Base-by-base conservation (phyloP, 352 stramenopile genomes). In the Phytophthora lateralis region DNA sequence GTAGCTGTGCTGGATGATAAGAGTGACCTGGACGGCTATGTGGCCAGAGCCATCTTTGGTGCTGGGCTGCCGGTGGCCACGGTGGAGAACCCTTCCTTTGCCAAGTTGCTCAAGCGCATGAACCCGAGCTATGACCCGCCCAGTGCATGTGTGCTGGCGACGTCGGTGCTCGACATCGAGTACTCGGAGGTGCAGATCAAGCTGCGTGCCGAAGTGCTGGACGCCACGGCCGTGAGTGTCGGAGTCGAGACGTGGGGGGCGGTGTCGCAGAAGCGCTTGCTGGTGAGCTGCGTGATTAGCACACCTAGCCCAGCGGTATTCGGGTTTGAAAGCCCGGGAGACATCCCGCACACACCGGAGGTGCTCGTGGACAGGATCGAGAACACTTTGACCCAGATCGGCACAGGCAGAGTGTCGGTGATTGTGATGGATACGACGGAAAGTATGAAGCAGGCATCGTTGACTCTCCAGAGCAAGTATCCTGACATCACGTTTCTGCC, bases 41-140 rank as follows among this genome's bases (percentile, higher is more conserved):
- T 90, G 24, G 76, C 78, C 24, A 78, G 81, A 53, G 80, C 80
- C 10, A 70, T 92, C 24, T 76, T 90, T 5, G 73, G 71, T 0
- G 67, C 66, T 5, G 80, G 73, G n/a, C 47, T 89, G 18, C 69
- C 81, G 0, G 76, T 92, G n/a, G 51, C 51, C 6, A 71, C 77
- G 4, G 71, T 90, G n/a, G 83, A 90, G 53, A 69, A 82, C 60
- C 47, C 79, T 42, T 66, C 69, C 21, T 93, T 93, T 59, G 60
- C 75, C 38, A 74, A 85, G 54, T 57, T 93, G 59, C 60, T 90
- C 29, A 90, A 90, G 66, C 74, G 73, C 15, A 62, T 90, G 65
- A 73, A 75, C 37, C 70, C 77, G 3, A 35, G 27, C 7, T 88
- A 89, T 63, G 76, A 83, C 6, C 59, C 73, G 2, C 78, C 78